Conservation (phyloP, 78 protist genomes). For the Dictyostelium firmibasis region DNA sequence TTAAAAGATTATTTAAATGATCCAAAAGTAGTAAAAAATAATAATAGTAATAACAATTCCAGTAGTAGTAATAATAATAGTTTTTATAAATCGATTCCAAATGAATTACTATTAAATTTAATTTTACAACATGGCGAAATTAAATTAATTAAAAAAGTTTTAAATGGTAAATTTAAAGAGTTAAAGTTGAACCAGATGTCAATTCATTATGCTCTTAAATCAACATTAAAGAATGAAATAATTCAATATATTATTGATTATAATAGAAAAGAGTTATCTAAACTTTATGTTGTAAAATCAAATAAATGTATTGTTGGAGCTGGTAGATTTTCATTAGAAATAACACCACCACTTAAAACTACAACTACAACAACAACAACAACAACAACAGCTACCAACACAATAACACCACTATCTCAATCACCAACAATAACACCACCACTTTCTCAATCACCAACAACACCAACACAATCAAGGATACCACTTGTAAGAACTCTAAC, state of each 20-base stretch:
- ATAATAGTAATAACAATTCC: too few relatives aligned
- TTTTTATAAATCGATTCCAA: neutral
- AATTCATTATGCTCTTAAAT: neutral
- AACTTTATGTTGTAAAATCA: neutral
- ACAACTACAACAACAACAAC: neutral
- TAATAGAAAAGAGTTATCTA: neutral
- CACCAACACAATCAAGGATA: neutral
- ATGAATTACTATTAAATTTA: neutral
- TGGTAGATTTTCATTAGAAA: neutral
- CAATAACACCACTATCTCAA: neutral
- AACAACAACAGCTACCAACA: neutral
- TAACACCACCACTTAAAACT: neutral
- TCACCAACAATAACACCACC: neutral
- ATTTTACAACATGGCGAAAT: neutral
- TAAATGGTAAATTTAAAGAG: neutral
- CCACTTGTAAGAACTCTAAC: neutral
- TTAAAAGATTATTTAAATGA: neutral
- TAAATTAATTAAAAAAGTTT: neutral
- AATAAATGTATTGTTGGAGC: neutral
- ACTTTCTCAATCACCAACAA: neutral
- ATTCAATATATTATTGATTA: neutral
- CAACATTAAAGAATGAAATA: neutral
- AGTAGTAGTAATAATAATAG: too few relatives aligned
- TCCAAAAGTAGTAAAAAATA: neutral
- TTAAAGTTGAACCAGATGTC: neutral